Percentiles rank a stretch among this genome's conserved stretches.
Conservation (phyloP, 176 grass and related monocot species). For the Oryza punctata region DNA sequence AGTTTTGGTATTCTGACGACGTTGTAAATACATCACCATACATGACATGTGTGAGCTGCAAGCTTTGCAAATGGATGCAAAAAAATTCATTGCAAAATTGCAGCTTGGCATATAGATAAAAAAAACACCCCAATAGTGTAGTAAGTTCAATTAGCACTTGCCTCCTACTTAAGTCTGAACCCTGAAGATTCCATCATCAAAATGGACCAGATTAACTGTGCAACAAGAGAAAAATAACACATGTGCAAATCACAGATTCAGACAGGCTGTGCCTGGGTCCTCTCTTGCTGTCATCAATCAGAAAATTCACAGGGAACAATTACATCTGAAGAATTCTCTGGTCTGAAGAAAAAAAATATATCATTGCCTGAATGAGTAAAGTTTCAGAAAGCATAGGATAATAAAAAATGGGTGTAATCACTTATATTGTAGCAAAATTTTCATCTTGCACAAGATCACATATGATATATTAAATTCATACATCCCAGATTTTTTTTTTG, state of each 20-base stretch:
- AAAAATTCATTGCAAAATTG: not conserved
- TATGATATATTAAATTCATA: constrained; percentile 24
- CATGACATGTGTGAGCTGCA: not conserved
- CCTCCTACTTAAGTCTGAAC: not conserved
- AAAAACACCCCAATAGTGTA: constrained; percentile 8
- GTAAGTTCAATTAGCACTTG: not conserved
- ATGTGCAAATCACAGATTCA: not conserved
- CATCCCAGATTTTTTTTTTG: not conserved
- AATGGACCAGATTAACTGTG: not conserved
- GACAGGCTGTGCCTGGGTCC: not conserved
- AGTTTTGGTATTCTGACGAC: constrained; percentile 27
- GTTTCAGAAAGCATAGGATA: not conserved
- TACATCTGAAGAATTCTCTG: not conserved
- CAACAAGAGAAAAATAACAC: not conserved
- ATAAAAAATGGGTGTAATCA: constrained; percentile 6
- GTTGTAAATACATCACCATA: constrained; percentile 43
- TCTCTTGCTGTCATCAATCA: constrained; percentile 7
- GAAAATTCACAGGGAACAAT: not conserved
- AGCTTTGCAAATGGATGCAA: constrained; percentile 21
- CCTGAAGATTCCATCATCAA: constrained; percentile 12
- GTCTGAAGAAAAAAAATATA: constrained; percentile 1
- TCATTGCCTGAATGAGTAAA: constrained; percentile 20
- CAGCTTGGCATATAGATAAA: not conserved
- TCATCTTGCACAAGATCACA: constrained; percentile 32
- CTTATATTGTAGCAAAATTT: constrained; percentile 7